Evolutionary conservation across 768 basidiomycete genomes (phyloP), one percentile per base, ranked within the genome.

Genomic region (Leccinum subgranulosum): DNA sequence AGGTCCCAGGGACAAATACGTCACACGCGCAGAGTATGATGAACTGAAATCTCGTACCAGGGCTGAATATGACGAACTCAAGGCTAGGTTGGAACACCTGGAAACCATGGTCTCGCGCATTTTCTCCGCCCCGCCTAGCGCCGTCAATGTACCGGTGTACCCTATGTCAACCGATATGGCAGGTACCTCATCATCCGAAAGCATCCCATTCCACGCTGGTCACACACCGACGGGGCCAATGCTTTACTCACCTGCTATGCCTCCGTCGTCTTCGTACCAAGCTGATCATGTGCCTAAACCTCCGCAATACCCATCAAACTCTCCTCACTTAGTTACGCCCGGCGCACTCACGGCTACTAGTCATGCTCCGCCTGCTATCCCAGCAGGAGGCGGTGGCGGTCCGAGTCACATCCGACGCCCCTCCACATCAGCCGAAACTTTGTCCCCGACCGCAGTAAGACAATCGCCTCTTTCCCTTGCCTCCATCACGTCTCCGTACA

Each of bases 21-120:
- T 91, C 56, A 86, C 85, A 36, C 81, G 89, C 21, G 75, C 81
- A 28, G 91, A 92, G 64, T 88, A 87, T 66, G 89, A 92, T 49
- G 87, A 88, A 21, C 81, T 92, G 63, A 87, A 82, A 66, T 69
- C 79, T 36, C 82, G 87, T 34, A 67, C 52, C 28, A 72, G 51
- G 52, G 63, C 64, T 17, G 73, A 72, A 49, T 61, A 64, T 7
- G 80, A 82, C 55, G 85, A 87, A 45, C 82, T 93, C 64, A 87
- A 83, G 66, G 71, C 77, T 19, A 83, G 86, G 52, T 74, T 90
- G 64, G 82, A 84, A 31, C 75, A 80, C 48, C 80, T 93, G 23
- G 84, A 85, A 65, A 71, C 76, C 8, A 64, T 83, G 59, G 78
- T 90, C 36, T 73, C 79, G 53, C 78, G 73, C 62, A 47, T 74